Evolutionary conservation across 2,329 filamentous ascomycete genomes (phyloP).

Genomic region (Daldinia sp.): DNA sequence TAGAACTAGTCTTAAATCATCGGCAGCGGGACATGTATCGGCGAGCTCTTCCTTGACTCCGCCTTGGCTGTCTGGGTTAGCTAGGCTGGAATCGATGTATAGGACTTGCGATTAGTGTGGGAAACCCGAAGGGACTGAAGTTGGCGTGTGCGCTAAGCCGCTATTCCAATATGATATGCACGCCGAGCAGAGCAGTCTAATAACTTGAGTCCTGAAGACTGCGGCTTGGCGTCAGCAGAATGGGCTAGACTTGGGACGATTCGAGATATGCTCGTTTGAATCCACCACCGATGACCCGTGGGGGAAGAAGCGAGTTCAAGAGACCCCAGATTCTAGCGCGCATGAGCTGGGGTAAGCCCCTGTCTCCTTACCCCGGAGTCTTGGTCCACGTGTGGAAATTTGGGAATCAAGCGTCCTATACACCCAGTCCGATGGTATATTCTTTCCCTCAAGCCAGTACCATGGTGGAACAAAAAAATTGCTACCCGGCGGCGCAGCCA

Average conservation of each 20-base stretch:
- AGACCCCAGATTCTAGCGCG: conserved; percentile 7
- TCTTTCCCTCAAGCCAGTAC: neutral
- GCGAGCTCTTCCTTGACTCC: conserved; percentile 38
- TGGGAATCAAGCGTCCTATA: conserved; percentile 2
- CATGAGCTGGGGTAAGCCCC: conserved; percentile 1
- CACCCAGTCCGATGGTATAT: neutral
- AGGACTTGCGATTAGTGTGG: conserved; percentile 21
- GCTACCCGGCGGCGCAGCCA: conserved; percentile 14
- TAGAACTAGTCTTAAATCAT: neutral
- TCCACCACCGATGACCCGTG: neutral
- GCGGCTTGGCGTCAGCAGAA: conserved; percentile 27
- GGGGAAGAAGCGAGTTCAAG: neutral
- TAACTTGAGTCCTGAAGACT: conserved; percentile 4
- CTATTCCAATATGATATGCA: conserved; percentile 18
- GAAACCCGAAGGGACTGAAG: conserved; percentile 4
- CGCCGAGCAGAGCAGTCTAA: conserved; percentile 6
- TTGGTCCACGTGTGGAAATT: conserved; percentile 11
- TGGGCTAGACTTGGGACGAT: conserved; percentile 12
- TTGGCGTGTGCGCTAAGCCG: conserved; percentile 15
- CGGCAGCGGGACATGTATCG: conserved; percentile 31
- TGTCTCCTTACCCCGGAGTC: conserved; percentile 28
- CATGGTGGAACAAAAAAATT: conserved; percentile 14
- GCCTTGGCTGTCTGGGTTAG: conserved; percentile 40
- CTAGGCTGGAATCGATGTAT: neutral
- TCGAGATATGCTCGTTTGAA: neutral